Percentiles rank a stretch among this genome's conserved stretches.
Evolutionary conservation across 805 yeast genomes (phyloP).

Genomic region (Yarrowia divulgata): DNA sequence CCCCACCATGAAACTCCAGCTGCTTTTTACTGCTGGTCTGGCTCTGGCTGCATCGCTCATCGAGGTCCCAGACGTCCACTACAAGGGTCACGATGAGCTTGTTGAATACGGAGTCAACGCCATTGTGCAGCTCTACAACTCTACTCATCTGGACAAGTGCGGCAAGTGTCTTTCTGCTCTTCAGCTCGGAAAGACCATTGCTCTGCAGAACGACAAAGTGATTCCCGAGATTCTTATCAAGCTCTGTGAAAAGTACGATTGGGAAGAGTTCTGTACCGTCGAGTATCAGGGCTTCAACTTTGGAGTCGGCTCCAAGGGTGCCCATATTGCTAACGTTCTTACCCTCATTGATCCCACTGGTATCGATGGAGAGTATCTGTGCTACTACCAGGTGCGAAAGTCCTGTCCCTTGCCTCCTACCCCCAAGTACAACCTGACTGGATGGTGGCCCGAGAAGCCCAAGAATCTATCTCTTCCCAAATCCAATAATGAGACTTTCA

Average conservation of each 20-base stretch:
- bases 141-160: constrained; percentile 17
- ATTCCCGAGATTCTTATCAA: constrained; percentile 26
- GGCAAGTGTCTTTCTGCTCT: constrained; percentile 30
- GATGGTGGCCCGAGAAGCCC: constrained; percentile 53
- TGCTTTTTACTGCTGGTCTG: constrained; percentile 13
- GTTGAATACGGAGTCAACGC: constrained; percentile 33
- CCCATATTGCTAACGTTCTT: constrained; percentile 58
- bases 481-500: constrained; percentile 54
- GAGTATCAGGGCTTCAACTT: constrained; percentile 33
- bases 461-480: constrained; percentile 56
- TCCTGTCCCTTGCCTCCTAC: constrained; percentile 28
- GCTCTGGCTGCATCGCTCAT: constrained; percentile 24
- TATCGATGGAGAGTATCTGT: constrained; percentile 64
- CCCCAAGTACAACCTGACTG: constrained; percentile 29
- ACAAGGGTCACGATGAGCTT: constrained; percentile 15
- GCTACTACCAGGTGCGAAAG: constrained; percentile 52
- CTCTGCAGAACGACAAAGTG: constrained; percentile 30
- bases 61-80: constrained; percentile 15
- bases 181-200: constrained; percentile 21
- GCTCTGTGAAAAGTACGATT: constrained; percentile 32
- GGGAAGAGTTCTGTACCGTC: constrained; percentile 28
- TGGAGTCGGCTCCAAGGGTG: constrained; percentile 28
- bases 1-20: constrained; percentile 7
- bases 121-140: constrained; percentile 28
- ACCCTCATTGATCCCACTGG: constrained; percentile 60